Base-by-base conservation (phyloP, 305 asterid species). In the Petunia hybrid region DNA sequence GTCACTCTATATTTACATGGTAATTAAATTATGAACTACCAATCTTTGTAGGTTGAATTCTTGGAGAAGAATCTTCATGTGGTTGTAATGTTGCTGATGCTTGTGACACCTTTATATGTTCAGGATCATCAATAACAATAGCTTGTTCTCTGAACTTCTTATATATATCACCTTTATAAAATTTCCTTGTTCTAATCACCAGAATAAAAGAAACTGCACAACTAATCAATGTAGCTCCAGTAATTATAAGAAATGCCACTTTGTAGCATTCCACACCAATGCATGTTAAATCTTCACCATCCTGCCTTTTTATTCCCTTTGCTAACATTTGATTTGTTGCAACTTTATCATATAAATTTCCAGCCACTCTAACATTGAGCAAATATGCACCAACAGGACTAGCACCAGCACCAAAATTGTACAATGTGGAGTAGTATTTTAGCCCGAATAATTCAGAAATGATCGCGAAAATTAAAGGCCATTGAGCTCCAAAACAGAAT, bases 381-480 rank as follows among this genome's bases (percentile, higher is more conserved):
- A 92, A 70, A 59, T 92, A 92, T 8, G 79, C 85, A 42, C 97
- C 97, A 2, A 92, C 75, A 0, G 97, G 97, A 55, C 97, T 92
- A 1, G 97, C 93, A 3, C 86, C 94, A n/a, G 86, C 91, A 1
- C 94, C 97, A 5, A 88, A 84, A 55, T 87, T 92, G 80, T 78
- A 76, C 76, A 92, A 73, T 1, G 93, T 90, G 4, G 97, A 90
- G 85, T 90, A 92, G 85, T 90, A 87, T 36, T 89, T 92, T 2
- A 92, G 82, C 4, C 96, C 96, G 16, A 91, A 91, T 5, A 91
- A 6, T 35, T 91, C 94, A 0, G 96, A 91, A 8, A 91, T 91
- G n/a, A 90, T 90, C 1, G 96, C 90, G 61, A 89, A 91, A 2
- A 90, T 82, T 60, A 91, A 48, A 1, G 96, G 96, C 96, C 96